These are phyloP conservation scores for Nitzschia palea DNA, from an alignment of 108 stramenopile species.

Conservation along the genomic window DNA sequence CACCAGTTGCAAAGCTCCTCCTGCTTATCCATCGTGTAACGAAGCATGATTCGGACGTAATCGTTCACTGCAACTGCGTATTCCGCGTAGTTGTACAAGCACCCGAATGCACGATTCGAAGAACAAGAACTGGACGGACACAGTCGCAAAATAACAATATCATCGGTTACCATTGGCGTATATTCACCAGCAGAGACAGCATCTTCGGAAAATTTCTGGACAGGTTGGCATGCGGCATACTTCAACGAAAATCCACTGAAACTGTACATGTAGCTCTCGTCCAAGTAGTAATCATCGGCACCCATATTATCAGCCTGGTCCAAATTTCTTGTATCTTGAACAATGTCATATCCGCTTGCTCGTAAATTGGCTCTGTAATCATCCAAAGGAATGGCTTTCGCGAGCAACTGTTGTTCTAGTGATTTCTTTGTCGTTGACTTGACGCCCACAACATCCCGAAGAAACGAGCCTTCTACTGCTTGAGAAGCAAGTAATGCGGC, in stretches of 20 bases:
- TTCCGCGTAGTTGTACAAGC: conserved; percentile 53
- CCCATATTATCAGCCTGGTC: conserved; percentile 13
- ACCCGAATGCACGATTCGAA: conserved; percentile 40
- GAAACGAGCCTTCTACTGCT: conserved; percentile 17
- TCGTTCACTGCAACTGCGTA: conserved; percentile 55
- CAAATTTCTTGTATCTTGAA: not conserved
- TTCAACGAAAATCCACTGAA: conserved; percentile 59
- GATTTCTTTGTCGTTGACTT: not conserved
- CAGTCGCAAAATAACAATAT: conserved; percentile 62
- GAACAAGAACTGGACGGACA: conserved; percentile 52
- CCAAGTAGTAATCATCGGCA: conserved; percentile 21
- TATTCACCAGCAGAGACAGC: conserved; percentile 58
- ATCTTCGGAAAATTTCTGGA: conserved; percentile 59
- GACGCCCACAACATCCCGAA: conserved; percentile 22
- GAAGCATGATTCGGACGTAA: conserved; percentile 58
- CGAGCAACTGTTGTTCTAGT: conserved; percentile 27
- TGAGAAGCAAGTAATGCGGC: not conserved
- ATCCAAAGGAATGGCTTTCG: conserved; percentile 38
- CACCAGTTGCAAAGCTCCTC: conserved; percentile 56
- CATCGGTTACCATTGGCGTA: conserved; percentile 55
- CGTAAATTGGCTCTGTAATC: conserved; percentile 30
- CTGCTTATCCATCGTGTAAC: conserved; percentile 40
- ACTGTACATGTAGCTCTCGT: conserved; percentile 20
- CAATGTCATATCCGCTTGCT: conserved; percentile 11
- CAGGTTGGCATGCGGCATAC: conserved; percentile 60